Conservation (phyloP, 2,329 filamentous ascomycete genomes). For the Gaeumannomyces tritici region DNA sequence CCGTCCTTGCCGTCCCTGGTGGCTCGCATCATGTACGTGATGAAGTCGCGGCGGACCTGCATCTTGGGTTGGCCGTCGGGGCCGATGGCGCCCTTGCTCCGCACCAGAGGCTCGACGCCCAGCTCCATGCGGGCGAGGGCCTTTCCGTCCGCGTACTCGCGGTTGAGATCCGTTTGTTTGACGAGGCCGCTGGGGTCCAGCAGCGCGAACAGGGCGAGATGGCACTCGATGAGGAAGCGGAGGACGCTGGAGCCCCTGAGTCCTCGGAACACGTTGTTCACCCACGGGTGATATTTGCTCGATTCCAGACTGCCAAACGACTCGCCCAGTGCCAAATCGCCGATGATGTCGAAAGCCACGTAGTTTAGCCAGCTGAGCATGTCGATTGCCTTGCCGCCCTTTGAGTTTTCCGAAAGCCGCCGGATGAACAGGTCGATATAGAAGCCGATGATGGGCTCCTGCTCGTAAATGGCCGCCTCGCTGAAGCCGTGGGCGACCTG, state of each 20-base stretch:
- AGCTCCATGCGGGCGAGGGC: neutral
- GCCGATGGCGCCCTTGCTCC: neutral
- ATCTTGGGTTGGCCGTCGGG: neutral
- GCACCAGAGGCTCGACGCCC: neutral
- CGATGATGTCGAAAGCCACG: conserved; percentile 8
- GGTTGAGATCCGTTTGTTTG: neutral
- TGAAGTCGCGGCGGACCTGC: neutral
- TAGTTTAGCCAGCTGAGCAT: conserved; percentile 17
- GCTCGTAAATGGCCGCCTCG: conserved; percentile 14
- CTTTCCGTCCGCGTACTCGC: neutral
- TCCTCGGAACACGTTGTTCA: conserved; percentile 12
- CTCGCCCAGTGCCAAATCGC: conserved; percentile 7
- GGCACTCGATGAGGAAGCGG: neutral
- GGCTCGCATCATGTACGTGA: conserved; percentile 1
- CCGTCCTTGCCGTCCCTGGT: conserved; percentile 1
- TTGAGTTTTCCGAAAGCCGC: conserved; percentile 8
- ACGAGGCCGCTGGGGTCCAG: neutral
- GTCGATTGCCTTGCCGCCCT: conserved; percentile 6
- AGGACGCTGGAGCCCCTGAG: neutral
- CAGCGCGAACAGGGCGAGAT: neutral
- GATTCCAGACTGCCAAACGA: conserved; percentile 9
- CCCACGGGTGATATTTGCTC: conserved; percentile 9
- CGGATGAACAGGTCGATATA: conserved; percentile 11
- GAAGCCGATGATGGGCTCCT: conserved; percentile 13
- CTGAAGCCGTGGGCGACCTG: conserved; percentile 16